Conservation (phyloP, 768 basidiomycete genomes). For the Calocera viscosa region DNA sequence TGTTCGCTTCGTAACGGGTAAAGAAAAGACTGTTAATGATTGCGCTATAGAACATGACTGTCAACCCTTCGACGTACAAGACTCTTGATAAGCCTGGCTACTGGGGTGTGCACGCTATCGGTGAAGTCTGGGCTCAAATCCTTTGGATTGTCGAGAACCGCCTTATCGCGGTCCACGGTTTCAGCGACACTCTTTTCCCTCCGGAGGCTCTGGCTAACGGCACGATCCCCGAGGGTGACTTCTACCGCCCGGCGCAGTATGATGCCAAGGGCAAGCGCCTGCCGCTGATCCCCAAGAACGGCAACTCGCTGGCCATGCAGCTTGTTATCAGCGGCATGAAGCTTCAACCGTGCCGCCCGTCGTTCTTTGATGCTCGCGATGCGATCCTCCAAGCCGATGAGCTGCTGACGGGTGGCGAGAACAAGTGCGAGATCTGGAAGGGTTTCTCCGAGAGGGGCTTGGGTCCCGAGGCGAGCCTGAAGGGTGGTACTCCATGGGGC, state of each 20-base stretch:
- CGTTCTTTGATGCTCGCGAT: constrained; percentile 78
- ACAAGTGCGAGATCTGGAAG: constrained; percentile 75
- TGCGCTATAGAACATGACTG: constrained; percentile 36
- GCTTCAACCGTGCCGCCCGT: constrained; percentile 79
- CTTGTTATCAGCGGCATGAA: constrained; percentile 90
- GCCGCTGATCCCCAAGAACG: constrained; percentile 74
- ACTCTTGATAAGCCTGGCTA: constrained; percentile 87
- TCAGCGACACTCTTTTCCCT: constrained; percentile 66
- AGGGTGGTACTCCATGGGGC: constrained; percentile 80
- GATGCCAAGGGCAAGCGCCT: constrained; percentile 32
- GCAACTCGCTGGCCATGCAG: constrained; percentile 75
- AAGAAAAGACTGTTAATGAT: background rate
- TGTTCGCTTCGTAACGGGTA: background rate
- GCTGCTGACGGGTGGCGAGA: constrained; percentile 83
- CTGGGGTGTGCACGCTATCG: constrained; percentile 63
- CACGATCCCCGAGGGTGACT: constrained; percentile 53
- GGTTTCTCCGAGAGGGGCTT: constrained; percentile 75
- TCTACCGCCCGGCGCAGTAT: constrained; percentile 44
- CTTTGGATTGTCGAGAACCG: constrained; percentile 67
- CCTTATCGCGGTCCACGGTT: constrained; percentile 73
- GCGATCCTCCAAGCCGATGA: constrained; percentile 87
- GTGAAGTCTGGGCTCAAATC: constrained; percentile 91
- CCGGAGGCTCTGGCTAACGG: constrained; percentile 55
- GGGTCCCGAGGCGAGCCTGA: constrained; percentile 60
- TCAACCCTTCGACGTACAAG: constrained; percentile 90